Evolutionary conservation across 352 stramenopile genomes (phyloP).

Genomic region (Elongisporangium prolatum): DNA sequence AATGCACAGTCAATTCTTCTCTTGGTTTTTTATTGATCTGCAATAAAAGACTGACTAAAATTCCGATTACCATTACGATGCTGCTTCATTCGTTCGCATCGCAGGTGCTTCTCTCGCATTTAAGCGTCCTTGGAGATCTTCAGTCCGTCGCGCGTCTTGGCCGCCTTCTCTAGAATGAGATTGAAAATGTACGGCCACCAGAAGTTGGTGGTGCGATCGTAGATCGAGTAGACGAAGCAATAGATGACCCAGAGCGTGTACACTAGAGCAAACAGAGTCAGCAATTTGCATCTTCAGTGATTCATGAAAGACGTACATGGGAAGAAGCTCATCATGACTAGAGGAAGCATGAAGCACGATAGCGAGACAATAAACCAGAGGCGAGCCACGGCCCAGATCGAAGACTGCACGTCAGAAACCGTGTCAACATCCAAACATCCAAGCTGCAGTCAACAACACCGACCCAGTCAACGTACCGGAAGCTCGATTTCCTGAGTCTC

Average conservation of each 20-base stretch:
- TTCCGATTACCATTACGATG: constrained; percentile 2
- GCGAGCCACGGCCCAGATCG: constrained; percentile 54
- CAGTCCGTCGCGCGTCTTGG: constrained; percentile 51
- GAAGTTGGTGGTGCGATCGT: constrained; percentile 80
- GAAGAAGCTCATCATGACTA: constrained; percentile 80
- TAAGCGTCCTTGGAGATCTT: constrained; percentile 21
- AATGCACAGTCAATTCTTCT: no score
- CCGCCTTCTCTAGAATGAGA: constrained; percentile 53
- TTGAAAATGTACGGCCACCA: constrained; percentile 87
- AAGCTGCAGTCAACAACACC: not conserved
- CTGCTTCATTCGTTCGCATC: constrained; percentile 7
- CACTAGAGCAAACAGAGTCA: constrained; percentile 26
- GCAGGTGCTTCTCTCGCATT: constrained; percentile 21
- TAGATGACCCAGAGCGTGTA: constrained; percentile 80
- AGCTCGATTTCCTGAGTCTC: constrained; percentile 22
- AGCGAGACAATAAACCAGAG: constrained; percentile 68
- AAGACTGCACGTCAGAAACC: constrained; percentile 34
- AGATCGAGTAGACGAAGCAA: constrained; percentile 80
- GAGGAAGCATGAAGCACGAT: constrained; percentile 56
- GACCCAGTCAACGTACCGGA: constrained; percentile 22
- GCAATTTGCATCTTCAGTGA: not conserved
- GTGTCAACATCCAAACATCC: not conserved
- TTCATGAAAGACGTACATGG: constrained; percentile 34
- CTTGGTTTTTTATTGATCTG: not conserved
- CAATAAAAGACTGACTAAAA: not conserved